Base-by-base conservation (phyloP, 441 rosid species). In the Gossypium gossypioides region DNA sequence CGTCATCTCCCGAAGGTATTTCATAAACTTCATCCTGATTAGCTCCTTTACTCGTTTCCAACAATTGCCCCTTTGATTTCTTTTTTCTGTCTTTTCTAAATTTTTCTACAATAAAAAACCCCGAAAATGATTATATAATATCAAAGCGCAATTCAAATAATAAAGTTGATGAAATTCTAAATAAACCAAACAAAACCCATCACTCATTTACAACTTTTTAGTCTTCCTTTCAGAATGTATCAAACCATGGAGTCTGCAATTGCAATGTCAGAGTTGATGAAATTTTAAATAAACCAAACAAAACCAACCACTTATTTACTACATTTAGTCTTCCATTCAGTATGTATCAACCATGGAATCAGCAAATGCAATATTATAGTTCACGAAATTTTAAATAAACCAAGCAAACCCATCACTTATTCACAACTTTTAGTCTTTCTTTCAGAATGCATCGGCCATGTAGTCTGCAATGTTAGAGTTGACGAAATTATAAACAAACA, bases 1-100 rank as follows among this genome's bases (percentile, higher is more conserved):
- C 95, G 61, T 89, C 97, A 74, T 89, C 98, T 62, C 89, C 96
- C 21, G 99, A 91, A 80, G 97, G 86, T 27, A 95, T 83, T 62
- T 80, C 60, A 84, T 84, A 85, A 69, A 86, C 90, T 46, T 83
- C 87, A 65, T 84, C 89, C 59, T 77, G 68, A 54, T 77, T 80
- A 75, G 68, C 72, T 63, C 77, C 80, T 48, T 22, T 82, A 24
- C 71, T 84, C 75, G 76, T 84, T 73, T 80, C 82, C 18, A 21
- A 46, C 6, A 72, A 58, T 6, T 7, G 74, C 42, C 75, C 81
- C 18, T 62, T 77, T 15, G 44, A 81, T 68, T 78, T 85, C 79
- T 79, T 88, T 81, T 83, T 85, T 75, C 77, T 81, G 52, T 80
- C 80, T 79, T 87, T 91, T 84, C 84, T 84, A 48, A 79, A 75